Conservation (phyloP, 1,284 basidiomycete species). For the Volvariella surrecta region DNA sequence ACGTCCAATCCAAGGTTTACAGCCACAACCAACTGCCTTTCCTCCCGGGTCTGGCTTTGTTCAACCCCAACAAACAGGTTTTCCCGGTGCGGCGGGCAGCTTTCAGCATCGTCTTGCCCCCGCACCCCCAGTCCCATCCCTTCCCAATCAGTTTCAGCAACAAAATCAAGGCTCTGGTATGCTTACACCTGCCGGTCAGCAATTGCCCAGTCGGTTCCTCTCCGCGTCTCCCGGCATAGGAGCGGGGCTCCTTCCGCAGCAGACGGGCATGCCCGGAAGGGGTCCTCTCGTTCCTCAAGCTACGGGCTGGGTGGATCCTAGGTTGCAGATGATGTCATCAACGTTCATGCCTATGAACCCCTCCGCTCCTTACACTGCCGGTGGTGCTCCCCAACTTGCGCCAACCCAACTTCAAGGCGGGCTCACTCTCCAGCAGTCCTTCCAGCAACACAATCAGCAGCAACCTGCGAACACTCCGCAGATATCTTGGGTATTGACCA, state of each 20-base stretch:
- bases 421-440: slow-evolving; percentile 61
- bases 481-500: slow-evolving; percentile 84
- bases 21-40: slow-evolving; percentile 42
- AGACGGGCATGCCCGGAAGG: slow-evolving; percentile 47
- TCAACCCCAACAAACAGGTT: slow-evolving; percentile 44
- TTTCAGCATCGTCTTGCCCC: slow-evolving; percentile 41
- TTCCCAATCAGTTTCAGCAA: slow-evolving; percentile 51
- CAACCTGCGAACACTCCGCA: slow-evolving; percentile 56
- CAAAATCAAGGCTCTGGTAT: slow-evolving; percentile 30
- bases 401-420: slow-evolving; percentile 35
- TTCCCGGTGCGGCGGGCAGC: slow-evolving; percentile 29
- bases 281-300: slow-evolving; percentile 63
- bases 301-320: slow-evolving; percentile 81
- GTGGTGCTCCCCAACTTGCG: slow-evolving; percentile 62
- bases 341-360: slow-evolving; percentile 79
- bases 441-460: slow-evolving; percentile 74
- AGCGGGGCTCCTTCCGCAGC: slow-evolving; percentile 40
- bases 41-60: slow-evolving; percentile 30
- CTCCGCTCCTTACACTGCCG: slow-evolving; percentile 51
- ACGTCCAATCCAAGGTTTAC: slow-evolving; percentile 21
- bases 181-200: slow-evolving; percentile 27
- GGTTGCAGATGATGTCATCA: slow-evolving; percentile 77
- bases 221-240: slow-evolving; percentile 36
- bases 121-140: slow-evolving; percentile 50
- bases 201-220: slow-evolving; percentile 39